Conservation (phyloP, 495 filamentous ascomycete genomes). For the Staphylotrichum longicolle region DNA sequence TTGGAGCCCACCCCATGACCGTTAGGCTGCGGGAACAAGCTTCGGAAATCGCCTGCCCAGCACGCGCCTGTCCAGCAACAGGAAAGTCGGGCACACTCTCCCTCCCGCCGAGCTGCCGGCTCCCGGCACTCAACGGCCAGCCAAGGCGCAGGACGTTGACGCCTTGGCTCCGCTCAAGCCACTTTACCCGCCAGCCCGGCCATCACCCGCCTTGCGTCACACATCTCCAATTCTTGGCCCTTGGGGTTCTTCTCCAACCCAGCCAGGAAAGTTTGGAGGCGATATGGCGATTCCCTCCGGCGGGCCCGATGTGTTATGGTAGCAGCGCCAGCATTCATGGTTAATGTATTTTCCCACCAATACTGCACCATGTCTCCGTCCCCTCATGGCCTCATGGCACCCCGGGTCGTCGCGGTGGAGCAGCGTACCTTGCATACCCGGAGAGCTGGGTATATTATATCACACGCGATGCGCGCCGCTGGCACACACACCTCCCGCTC, state of each 20-base stretch:
- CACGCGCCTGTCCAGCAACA: background rate
- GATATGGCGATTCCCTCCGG: slow-evolving; percentile 22
- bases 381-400: slow-evolving; percentile 3
- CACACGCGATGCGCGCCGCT: slow-evolving; percentile 4
- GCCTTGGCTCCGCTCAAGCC: background rate
- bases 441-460: slow-evolving; percentile 26
- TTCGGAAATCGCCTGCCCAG: background rate
- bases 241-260: slow-evolving; percentile 16
- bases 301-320: slow-evolving; percentile 21
- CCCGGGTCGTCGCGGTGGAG: slow-evolving; percentile 1
- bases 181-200: slow-evolving; percentile 28
- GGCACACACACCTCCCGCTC: slow-evolving; percentile 1
- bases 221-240: slow-evolving; percentile 22
- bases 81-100: background rate
- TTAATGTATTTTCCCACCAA: slow-evolving; percentile 36
- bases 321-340: slow-evolving; percentile 17
- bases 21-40: too few species aligned
- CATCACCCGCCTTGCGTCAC: slow-evolving; percentile 18
- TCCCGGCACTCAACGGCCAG: slow-evolving; percentile 15
- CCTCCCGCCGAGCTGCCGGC: background rate
- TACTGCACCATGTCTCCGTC: slow-evolving; percentile 7
- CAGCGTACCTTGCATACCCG: slow-evolving; percentile 34
- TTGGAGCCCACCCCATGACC: background rate
- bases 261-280: slow-evolving; percentile 18
- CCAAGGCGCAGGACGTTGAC: background rate